Evolutionary conservation across 441 rosid species (phyloP).

Genomic region (Dalechampia spathulata): DNA sequence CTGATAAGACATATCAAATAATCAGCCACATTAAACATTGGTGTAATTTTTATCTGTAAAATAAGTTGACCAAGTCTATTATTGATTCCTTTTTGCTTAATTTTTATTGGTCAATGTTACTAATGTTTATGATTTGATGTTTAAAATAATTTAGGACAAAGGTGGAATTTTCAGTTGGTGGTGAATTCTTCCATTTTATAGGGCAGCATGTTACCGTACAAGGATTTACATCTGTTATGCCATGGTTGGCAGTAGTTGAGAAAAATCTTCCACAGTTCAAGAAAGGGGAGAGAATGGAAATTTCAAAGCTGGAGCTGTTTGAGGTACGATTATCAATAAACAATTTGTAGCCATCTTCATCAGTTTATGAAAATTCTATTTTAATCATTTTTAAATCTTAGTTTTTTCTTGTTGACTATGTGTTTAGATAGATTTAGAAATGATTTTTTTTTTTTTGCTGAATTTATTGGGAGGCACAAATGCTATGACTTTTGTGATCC

Average conservation of each 20-base stretch:
- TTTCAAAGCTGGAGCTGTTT: slow-evolving; percentile 61
- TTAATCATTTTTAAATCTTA: too few relatives aligned
- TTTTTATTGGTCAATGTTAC: neutral
- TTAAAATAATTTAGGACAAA: slow-evolving; percentile 49
- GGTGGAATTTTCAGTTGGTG: slow-evolving; percentile 68
- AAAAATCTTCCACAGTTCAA: slow-evolving; percentile 65
- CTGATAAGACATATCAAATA: neutral
- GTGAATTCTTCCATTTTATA: slow-evolving; percentile 71
- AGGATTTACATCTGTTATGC: slow-evolving; percentile 87
- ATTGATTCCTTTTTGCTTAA: neutral
- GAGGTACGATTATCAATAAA: slow-evolving; percentile 41
- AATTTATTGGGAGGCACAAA: too few relatives aligned
- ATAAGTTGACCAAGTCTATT: neutral
- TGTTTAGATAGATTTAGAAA: too few relatives aligned
- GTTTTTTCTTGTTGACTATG: too few relatives aligned
- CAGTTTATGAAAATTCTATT: neutral
- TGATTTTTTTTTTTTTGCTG: too few relatives aligned
- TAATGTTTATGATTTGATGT: neutral
- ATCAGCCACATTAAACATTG: neutral
- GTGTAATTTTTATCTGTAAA: neutral
- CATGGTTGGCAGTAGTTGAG: slow-evolving; percentile 79
- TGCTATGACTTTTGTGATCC: too few relatives aligned
- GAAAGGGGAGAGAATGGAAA: slow-evolving; percentile 63
- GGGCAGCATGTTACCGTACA: slow-evolving; percentile 54
- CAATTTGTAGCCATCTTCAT: neutral